Evolutionary conservation across 23 red algal genomes (phyloP).

Genomic region (Rhodosorus marinus): DNA sequence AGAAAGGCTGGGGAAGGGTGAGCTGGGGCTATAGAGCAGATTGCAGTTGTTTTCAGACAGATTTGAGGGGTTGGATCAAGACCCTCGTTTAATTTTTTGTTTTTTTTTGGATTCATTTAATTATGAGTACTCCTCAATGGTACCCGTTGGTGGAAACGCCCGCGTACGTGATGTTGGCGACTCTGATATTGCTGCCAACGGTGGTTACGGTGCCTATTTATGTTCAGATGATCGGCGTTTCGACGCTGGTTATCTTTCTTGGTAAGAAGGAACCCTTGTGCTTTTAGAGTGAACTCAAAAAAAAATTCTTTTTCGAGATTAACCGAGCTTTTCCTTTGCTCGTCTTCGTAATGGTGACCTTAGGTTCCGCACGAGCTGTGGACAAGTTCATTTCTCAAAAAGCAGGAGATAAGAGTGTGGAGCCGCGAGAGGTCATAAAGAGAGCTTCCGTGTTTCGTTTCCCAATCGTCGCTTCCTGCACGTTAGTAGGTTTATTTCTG

Average conservation of each 20-base stretch:
- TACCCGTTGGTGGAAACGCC: not conserved
- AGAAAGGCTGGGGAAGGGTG: too few species aligned
- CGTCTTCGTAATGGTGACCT: too few species aligned
- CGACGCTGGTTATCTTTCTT: not conserved
- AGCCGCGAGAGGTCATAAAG: conserved; percentile 55
- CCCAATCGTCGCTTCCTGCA: conserved; percentile 51
- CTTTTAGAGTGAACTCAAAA: not conserved
- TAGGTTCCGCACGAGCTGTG: too few species aligned
- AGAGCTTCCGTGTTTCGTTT: conserved; percentile 47
- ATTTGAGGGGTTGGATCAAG: too few species aligned
- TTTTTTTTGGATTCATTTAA: too few species aligned
- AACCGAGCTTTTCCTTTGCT: too few species aligned
- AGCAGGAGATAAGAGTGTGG: conserved; percentile 5
- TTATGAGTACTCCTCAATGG: too few species aligned
- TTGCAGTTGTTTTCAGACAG: too few species aligned
- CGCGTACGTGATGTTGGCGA: not conserved
- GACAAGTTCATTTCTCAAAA: too few species aligned
- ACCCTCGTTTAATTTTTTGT: too few species aligned
- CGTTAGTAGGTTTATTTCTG: conserved; percentile 59
- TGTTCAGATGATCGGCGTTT: conserved; percentile 1
- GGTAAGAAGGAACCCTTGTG: not conserved
- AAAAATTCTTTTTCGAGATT: too few species aligned
- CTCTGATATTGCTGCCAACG: not conserved
- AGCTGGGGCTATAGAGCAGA: too few species aligned
- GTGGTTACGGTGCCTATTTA: conserved; percentile 5